These are phyloP conservation scores for Turnera subulata DNA, from an alignment of 345 rosid species.

Conservation along the genomic window DNA sequence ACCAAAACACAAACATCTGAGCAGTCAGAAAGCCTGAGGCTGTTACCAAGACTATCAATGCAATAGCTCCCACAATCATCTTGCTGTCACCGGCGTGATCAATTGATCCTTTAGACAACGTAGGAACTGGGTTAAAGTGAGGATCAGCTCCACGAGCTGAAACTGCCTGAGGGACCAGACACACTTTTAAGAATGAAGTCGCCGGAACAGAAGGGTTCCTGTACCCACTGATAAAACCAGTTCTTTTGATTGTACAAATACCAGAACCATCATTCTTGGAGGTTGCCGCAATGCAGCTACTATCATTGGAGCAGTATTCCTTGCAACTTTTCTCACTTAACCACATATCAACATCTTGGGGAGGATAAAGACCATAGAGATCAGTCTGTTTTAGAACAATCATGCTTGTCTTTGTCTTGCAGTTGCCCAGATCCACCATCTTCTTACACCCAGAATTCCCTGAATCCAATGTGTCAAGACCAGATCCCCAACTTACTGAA, in stretches of 20 bases:
- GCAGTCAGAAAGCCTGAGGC: constrained; percentile 18
- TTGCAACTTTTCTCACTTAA: constrained; percentile 32
- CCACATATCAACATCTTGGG: constrained; percentile 28
- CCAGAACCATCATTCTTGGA: constrained; percentile 36
- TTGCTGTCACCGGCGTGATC: constrained; percentile 11
- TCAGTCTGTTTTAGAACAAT: constrained; percentile 21
- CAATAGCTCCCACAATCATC: constrained; percentile 17
- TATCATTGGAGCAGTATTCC: constrained; percentile 35
- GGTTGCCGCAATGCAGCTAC: constrained; percentile 30
- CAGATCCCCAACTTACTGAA: constrained; percentile 14
- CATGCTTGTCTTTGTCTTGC: constrained; percentile 31
- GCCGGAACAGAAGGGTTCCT: constrained; percentile 22
- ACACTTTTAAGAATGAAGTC: constrained; percentile 31
- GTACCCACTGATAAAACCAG: constrained; percentile 31
- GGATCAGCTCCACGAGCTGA: constrained; percentile 25
- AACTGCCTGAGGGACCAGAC: constrained; percentile 38
- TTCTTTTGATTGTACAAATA: constrained; percentile 31
- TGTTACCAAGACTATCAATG: constrained; percentile 26
- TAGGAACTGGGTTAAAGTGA: constrained; percentile 13
- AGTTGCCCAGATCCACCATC: constrained; percentile 33
- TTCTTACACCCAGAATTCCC: constrained; percentile 25
- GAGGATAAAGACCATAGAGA: constrained; percentile 35
- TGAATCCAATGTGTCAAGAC: constrained; percentile 13
- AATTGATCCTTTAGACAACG: constrained; percentile 13
- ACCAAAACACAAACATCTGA: constrained; percentile 21